Evolutionary conservation across 805 yeast genomes (phyloP), one percentile per base, ranked within the genome.

Genomic region (Limtongia smithiae): DNA sequence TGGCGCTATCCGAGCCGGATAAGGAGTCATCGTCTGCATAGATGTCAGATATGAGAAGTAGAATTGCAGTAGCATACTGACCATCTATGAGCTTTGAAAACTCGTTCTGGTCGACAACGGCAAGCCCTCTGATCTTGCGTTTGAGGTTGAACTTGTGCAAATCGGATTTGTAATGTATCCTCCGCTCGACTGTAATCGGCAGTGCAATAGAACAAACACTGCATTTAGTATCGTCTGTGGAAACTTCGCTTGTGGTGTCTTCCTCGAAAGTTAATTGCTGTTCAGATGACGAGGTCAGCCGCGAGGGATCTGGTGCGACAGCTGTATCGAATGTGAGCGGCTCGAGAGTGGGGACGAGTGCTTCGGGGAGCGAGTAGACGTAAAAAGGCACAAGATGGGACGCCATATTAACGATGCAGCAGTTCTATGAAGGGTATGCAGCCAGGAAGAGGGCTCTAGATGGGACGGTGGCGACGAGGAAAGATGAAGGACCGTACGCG

Each of bases 91-190:
- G 57, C 11, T 69, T 66, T 31, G 81, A 85, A 59, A 83, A 85
- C 60, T 82, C 80, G 2, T 66, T 75, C 55, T 77, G 85, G 2
- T 74, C 66, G 15, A 83, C 62, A 0, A 78, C 69, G 0, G 70
- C 63, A 40, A 78, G 66, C 0, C 76, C 75, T 33, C 67, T 66
- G 25, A 77, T 58, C 8, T 69, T 62, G 46, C 90, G 70, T 62
- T 81, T 82, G 45, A 78, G 55, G 61, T 86, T 86, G 60, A 73
- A 72, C 33, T 78, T 71, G 60, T 83, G 81, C 20, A 74, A 70
- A 58, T 81, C 86, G 0, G 81, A 70, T 58, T 77, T 79, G 65
- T 74, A 81, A 59, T 81, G 85, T 2, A 61, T 65, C 49, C 72
- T 31, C 39, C 47, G 59, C 3, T 56, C 59, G 7, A 37, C 51